Conservation (phyloP, 2,329 filamentous ascomycete genomes). For the Grosmannia penicillata region DNA sequence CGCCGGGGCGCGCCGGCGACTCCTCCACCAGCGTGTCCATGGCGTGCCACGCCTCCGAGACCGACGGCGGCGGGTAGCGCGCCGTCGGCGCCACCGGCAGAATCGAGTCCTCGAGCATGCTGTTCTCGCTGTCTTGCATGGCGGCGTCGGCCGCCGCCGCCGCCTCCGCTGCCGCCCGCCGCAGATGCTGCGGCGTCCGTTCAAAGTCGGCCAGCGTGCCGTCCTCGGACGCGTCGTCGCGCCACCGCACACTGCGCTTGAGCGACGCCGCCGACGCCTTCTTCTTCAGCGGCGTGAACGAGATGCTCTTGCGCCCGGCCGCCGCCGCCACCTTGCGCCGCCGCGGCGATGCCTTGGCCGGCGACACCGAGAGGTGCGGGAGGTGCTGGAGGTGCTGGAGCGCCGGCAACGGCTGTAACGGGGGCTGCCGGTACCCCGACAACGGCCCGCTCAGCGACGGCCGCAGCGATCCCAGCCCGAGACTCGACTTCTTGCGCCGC, state of each 20-base stretch:
- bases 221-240: conserved; percentile 71
- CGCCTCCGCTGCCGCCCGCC: conserved; percentile 8
- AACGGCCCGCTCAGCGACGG: background rate
- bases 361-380: too few relatives aligned
- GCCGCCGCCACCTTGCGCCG: conserved; percentile 48
- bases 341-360: conserved; percentile 65
- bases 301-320: conserved; percentile 59
- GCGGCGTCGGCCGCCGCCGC: background rate
- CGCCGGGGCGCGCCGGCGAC: background rate
- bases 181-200: conserved; percentile 61
- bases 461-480: conserved; percentile 11
- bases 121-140: background rate
- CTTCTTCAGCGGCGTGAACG: conserved; percentile 72
- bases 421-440: too few relatives aligned
- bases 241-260: conserved; percentile 78
- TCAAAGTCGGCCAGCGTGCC: conserved; percentile 82
- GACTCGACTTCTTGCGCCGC: conserved; percentile 47
- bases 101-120: too few relatives aligned
- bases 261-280: conserved; percentile 38
- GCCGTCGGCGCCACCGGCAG: too few relatives aligned
- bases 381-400: too few relatives aligned
- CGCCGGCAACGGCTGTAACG: too few relatives aligned
- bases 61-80: too few relatives aligned
- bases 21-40: conserved; percentile 6
- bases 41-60: too few relatives aligned